Percentiles rank a stretch among this genome's conserved stretches.
These are phyloP conservation scores for Leccinum fibrillosum DNA, from an alignment of 768 basidiomycete genomes.

Conservation along the genomic window DNA sequence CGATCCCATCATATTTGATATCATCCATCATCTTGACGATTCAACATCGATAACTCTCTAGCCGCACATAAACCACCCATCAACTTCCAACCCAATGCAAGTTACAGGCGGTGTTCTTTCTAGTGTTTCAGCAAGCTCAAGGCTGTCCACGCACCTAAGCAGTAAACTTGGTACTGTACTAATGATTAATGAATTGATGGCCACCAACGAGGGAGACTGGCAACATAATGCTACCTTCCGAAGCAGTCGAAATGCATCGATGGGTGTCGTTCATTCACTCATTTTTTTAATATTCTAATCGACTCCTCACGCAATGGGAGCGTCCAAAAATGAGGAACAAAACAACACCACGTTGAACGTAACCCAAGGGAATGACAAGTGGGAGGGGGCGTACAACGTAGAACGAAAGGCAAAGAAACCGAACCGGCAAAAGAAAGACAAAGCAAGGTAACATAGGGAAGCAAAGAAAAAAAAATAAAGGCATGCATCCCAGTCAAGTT, in stretches of 20 bases:
- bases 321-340: conserved; percentile 10
- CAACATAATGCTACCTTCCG: neutral
- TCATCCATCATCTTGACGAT: neutral
- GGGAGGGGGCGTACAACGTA: conserved; percentile 13
- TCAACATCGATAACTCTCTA: neutral
- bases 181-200: neutral
- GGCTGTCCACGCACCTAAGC: no score
- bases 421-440: conserved; percentile 5
- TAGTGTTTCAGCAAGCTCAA: no score
- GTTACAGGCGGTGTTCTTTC: no score
- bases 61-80: neutral
- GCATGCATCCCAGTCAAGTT: conserved; percentile 12
- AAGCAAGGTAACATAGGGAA: conserved; percentile 15
- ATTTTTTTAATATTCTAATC: conserved; percentile 8
- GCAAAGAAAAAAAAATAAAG: conserved; percentile 4
- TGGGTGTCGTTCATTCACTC: neutral
- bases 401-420: conserved; percentile 2
- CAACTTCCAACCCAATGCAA: no score
- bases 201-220: neutral
- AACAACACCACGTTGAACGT: conserved; percentile 11
- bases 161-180: no score
- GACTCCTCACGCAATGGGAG: conserved; percentile 27
- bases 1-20: neutral
- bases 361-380: conserved; percentile 11
- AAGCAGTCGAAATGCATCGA: no score